These are phyloP conservation scores for Acanthamoeba comandoni DNA, from an alignment of 208 protist genomes.

Conservation along the genomic window DNA sequence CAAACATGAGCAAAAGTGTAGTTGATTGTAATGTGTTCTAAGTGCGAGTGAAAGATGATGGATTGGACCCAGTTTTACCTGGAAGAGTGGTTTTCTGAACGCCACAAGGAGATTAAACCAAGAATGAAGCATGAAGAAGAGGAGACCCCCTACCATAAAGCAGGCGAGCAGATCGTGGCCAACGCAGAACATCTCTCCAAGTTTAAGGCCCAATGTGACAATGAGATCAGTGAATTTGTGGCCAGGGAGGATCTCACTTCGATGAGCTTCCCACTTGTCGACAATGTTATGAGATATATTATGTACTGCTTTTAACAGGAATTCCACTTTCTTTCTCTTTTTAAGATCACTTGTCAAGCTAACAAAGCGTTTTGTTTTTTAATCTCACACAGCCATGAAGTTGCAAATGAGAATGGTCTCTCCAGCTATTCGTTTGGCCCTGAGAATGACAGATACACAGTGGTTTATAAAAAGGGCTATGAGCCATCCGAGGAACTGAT, in stretches of 20 bases:
- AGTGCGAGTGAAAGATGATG: too few relatives aligned
- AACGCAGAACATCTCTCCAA: background rate
- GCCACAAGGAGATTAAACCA: too few relatives aligned
- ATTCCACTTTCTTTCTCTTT: constrained; percentile 19
- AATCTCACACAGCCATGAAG: constrained; percentile 11
- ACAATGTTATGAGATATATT: background rate
- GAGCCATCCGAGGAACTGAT: background rate
- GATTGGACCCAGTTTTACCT: constrained; percentile 9
- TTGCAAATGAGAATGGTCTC: constrained; percentile 5
- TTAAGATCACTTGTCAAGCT: background rate
- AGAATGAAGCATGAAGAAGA: constrained; percentile 1
- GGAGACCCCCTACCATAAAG: background rate
- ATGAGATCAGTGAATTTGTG: background rate
- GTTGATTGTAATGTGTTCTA: too few relatives aligned
- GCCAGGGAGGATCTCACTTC: background rate
- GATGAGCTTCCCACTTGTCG: background rate
- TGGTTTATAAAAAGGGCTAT: constrained; percentile 28
- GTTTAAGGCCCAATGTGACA: background rate
- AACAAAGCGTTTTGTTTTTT: background rate
- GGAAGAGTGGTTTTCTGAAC: too few relatives aligned
- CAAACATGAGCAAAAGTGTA: too few relatives aligned
- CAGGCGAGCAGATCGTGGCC: background rate
- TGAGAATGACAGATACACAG: constrained; percentile 7
- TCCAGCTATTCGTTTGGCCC: background rate
- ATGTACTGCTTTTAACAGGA: too few relatives aligned